phyloP scores from a whole-genome alignment of 148 eudicot genomes.

The Vaccinium myrtillus region DNA sequence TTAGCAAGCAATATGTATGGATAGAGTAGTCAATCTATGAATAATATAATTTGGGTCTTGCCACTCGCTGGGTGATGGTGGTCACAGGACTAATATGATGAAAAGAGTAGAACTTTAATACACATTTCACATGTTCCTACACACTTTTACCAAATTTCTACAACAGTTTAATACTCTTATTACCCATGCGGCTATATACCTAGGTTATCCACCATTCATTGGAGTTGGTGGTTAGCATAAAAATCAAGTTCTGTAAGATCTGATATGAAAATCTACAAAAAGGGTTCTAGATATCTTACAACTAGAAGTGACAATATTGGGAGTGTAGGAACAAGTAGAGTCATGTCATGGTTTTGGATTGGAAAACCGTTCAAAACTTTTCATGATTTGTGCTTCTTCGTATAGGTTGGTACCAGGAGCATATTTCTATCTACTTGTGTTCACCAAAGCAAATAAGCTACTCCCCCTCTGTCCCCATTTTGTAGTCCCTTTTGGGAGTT shows the following conservation, averaged over 20 bases:
- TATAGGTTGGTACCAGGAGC: background rate
- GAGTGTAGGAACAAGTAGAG: background rate
- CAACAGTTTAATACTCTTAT: background rate
- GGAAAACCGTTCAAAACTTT: background rate
- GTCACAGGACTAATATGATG: background rate
- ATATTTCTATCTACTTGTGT: background rate
- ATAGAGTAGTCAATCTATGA: too few relatives aligned
- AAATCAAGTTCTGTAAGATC: background rate
- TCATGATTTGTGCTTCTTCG: constrained; percentile 5
- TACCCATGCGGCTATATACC: background rate
- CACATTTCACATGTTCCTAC: background rate
- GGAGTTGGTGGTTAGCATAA: background rate
- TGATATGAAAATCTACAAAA: background rate
- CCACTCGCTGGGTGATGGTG: background rate
- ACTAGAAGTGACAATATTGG: background rate
- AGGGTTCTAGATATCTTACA: background rate
- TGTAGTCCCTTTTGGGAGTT: too few relatives aligned
- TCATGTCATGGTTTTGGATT: background rate
- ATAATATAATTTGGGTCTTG: too few relatives aligned
- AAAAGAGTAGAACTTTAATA: background rate
- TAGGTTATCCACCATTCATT: background rate
- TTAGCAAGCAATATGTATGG: too few relatives aligned
- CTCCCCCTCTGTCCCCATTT: too few relatives aligned
- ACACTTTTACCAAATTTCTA: too few relatives aligned
- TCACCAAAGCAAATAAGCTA: background rate